These are phyloP conservation scores for Monosporascus sp. DNA, from an alignment of 2,329 filamentous ascomycete genomes.

Conservation along the genomic window DNA sequence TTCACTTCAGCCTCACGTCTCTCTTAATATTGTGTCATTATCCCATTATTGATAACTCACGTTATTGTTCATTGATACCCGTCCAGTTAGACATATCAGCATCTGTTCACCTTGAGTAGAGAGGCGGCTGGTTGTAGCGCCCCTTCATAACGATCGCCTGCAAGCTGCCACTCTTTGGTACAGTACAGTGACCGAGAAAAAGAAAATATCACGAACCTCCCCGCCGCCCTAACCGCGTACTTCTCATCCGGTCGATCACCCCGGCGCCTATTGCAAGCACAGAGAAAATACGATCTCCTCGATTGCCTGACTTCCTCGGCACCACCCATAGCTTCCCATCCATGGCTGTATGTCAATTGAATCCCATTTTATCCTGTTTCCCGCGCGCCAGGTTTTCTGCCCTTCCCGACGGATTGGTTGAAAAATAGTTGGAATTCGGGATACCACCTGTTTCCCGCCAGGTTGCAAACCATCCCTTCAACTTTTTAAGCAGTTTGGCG, in stretches of 20 bases:
- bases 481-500: too few species aligned
- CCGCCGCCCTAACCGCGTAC: not conserved
- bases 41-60: constrained; percentile 8
- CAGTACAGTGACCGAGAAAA: not conserved
- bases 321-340: constrained; percentile 1
- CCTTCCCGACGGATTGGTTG: not conserved
- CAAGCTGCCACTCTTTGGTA: not conserved
- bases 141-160: not conserved
- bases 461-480: too few species aligned
- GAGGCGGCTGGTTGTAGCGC: not conserved
- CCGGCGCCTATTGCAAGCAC: not conserved
- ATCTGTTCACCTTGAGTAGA: not conserved
- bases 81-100: not conserved
- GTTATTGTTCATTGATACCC: constrained; percentile 17
- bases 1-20: not conserved
- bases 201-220: not conserved
- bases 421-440: not conserved
- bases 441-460: not conserved
- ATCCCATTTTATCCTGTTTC: not conserved
- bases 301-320: not conserved
- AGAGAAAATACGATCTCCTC: not conserved
- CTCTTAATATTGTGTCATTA: constrained; percentile 1
- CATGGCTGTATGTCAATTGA: constrained; percentile 9
- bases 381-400: not conserved
- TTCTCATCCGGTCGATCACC: not conserved